Evolutionary conservation across 1,139 yeast genomes (phyloP).

Genomic region (Candida frijolesensis): DNA sequence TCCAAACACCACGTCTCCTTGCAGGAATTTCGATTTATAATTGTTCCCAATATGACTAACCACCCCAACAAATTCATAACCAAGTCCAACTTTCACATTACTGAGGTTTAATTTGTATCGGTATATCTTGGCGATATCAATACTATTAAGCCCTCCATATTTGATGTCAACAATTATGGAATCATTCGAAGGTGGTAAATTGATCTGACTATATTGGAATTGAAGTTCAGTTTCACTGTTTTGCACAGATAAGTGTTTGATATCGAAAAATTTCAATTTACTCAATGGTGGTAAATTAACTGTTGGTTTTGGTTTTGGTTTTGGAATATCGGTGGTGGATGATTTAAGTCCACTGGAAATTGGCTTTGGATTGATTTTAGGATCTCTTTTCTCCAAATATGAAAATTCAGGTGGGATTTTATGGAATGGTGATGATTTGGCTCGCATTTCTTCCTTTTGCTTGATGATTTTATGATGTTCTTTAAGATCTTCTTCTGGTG

Average conservation of each 20-base stretch:
- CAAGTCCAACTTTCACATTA: slow-evolving; percentile 43
- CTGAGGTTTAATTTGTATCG: slow-evolving; percentile 40
- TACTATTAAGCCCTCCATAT: slow-evolving; percentile 41
- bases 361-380: slow-evolving; percentile 17
- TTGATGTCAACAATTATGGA: slow-evolving; percentile 40
- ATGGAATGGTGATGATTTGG: slow-evolving; percentile 39
- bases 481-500: slow-evolving; percentile 39
- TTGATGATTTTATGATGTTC: slow-evolving; percentile 36
- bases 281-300: slow-evolving; percentile 22
- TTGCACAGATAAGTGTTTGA: slow-evolving; percentile 45
- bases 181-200: slow-evolving; percentile 35
- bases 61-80: slow-evolving; percentile 45
- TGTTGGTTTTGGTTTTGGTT: slow-evolving; percentile 6
- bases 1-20: slow-evolving; percentile 44
- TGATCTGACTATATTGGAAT: slow-evolving; percentile 43
- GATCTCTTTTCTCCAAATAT: slow-evolving; percentile 31
- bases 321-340: slow-evolving; percentile 9
- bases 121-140: slow-evolving; percentile 41
- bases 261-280: slow-evolving; percentile 35
- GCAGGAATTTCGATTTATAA: slow-evolving; percentile 24
- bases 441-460: slow-evolving; percentile 27
- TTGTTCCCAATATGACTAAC: slow-evolving; percentile 35
- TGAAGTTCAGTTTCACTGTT: slow-evolving; percentile 46
- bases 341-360: slow-evolving; percentile 1
- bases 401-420: slow-evolving; percentile 48